These are phyloP conservation scores for Beauveria scarabaeidicola DNA, from an alignment of 2,329 filamentous ascomycete genomes.

Conservation along the genomic window DNA sequence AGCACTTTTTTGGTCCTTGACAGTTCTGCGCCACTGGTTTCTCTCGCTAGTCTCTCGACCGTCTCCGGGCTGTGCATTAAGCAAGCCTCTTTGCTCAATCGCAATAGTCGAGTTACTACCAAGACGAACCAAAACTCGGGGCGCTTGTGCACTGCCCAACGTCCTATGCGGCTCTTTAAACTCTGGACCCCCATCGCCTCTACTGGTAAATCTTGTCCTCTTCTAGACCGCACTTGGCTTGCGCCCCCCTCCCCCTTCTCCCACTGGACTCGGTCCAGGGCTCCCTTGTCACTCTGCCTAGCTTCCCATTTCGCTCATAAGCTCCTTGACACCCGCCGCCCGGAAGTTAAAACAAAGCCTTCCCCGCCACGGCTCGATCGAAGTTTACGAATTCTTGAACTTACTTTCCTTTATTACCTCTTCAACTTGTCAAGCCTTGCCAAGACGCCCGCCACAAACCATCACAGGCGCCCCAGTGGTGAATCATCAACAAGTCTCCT, in stretches of 20 bases:
- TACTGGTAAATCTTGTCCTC: conserved; percentile 11
- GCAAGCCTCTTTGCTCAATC: not conserved
- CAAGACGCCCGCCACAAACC: not conserved
- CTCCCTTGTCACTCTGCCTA: not conserved
- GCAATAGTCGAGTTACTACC: not conserved
- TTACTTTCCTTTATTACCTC: not conserved
- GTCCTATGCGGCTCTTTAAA: conserved; percentile 12
- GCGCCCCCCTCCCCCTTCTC: not conserved
- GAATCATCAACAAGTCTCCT: not conserved
- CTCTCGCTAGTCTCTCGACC: not conserved
- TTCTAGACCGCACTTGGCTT: conserved; percentile 9
- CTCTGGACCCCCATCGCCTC: conserved; percentile 12
- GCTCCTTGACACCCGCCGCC: conserved; percentile 8
- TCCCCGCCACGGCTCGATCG: conserved; percentile 11
- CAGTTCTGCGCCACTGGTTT: not conserved
- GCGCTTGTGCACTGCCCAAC: conserved; percentile 7
- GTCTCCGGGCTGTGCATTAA: not conserved
- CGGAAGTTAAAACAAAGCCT: conserved; percentile 10
- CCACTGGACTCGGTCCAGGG: not conserved
- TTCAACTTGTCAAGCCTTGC: not conserved
- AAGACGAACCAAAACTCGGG: not conserved
- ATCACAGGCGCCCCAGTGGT: not conserved
- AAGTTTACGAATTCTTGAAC: not conserved
- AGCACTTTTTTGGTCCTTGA: not conserved
- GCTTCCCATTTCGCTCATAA: conserved; percentile 9